These are phyloP conservation scores for Penicillium odoratum DNA, from an alignment of 495 filamentous ascomycete genomes.

Conservation along the genomic window DNA sequence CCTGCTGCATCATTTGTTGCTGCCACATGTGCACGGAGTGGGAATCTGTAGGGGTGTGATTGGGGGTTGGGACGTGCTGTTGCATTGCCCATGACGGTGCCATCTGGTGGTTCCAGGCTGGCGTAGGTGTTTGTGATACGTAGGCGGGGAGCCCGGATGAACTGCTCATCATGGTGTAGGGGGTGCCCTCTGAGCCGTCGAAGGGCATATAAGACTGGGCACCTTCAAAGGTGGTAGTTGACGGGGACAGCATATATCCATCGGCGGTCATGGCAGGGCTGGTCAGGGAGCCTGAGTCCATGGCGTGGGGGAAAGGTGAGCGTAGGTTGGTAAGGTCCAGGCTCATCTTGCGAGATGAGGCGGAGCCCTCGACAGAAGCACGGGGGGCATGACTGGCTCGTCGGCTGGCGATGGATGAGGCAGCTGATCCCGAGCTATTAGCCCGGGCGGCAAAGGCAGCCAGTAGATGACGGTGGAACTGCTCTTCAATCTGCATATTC, in stretches of 20 bases:
- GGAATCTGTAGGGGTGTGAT: constrained; percentile 25
- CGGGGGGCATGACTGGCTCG: constrained; percentile 30
- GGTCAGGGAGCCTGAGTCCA: constrained; percentile 27
- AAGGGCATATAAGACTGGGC: constrained; percentile 30
- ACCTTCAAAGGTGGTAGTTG: constrained; percentile 24
- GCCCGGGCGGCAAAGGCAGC: constrained; percentile 34
- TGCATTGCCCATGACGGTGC: constrained; percentile 30
- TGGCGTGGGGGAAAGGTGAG: constrained; percentile 30
- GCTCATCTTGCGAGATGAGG: constrained; percentile 39
- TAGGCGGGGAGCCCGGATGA: constrained; percentile 34
- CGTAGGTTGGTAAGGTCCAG: constrained; percentile 40
- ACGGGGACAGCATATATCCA: constrained; percentile 34
- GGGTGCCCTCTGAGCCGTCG: constrained; percentile 14
- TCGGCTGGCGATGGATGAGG: constrained; percentile 24
- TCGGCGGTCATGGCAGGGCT: constrained; percentile 28
- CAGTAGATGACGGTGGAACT: constrained; percentile 43
- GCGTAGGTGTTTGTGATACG: constrained; percentile 18
- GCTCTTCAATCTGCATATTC: constrained; percentile 43
- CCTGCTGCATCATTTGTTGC: constrained; percentile 35
- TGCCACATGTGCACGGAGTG: constrained; percentile 33
- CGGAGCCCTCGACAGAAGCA: constrained; percentile 28
- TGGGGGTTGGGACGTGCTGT: constrained; percentile 25
- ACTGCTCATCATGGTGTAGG: constrained; percentile 17
- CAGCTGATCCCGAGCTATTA: constrained; percentile 13
- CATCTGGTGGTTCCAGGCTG: constrained; percentile 17